Percentiles rank a stretch among this genome's conserved stretches.
Evolutionary conservation across 75 land plant genomes (phyloP).

Genomic region (Pinus tabuliformis): DNA sequence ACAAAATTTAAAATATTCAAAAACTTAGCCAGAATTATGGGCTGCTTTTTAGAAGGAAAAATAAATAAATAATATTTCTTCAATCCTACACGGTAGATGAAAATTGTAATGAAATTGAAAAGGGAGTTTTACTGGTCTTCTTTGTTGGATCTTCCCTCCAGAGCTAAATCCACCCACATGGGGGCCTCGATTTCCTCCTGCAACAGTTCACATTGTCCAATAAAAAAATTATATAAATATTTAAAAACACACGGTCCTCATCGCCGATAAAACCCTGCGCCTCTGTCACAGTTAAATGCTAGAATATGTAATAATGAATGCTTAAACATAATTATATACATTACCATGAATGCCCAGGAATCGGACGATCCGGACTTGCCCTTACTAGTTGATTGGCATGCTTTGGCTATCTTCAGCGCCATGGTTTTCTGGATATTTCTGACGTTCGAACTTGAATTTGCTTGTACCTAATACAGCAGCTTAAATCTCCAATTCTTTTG

Average conservation of each 20-base stretch:
- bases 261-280: background rate
- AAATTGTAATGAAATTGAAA: background rate
- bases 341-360: background rate
- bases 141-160: background rate
- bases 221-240: too few relatives aligned
- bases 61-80: too few relatives aligned
- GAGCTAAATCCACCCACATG: background rate
- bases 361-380: background rate
- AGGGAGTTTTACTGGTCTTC: background rate
- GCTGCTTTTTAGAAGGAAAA: too few relatives aligned
- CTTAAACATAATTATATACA: too few relatives aligned
- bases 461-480: too few relatives aligned
- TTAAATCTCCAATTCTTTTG: too few relatives aligned
- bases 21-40: too few relatives aligned
- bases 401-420: background rate
- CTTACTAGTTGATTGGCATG: background rate
- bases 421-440: background rate
- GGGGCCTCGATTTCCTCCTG: slow-evolving; percentile 3
- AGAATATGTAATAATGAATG: too few relatives aligned
- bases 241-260: too few relatives aligned
- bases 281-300: too few relatives aligned
- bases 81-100: background rate
- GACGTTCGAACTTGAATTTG: too few relatives aligned
- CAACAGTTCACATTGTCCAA: background rate
- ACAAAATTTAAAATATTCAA: background rate